Evolutionary conservation across 2,329 filamentous ascomycete genomes (phyloP), one percentile per base, ranked within the genome.

Genomic region (Metarhizium anisopliae): DNA sequence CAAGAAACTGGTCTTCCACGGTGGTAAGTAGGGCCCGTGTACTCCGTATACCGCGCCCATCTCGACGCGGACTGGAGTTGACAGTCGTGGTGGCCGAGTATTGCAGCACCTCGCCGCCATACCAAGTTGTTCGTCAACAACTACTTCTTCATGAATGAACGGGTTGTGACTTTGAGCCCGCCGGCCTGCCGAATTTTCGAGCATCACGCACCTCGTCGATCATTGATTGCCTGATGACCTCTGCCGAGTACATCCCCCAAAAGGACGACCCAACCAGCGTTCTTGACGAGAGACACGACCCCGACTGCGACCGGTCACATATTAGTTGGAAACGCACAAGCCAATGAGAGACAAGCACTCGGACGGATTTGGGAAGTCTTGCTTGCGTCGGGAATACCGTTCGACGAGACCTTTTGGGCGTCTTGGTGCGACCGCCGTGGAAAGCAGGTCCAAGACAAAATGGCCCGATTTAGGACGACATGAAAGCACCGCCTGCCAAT

Each of bases 361-460:
- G 6, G 45, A 54, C 52, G 35, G 35, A 54, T 54, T 38, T 50
- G 52, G 52, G 52, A 54, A 43, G 45, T 49, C 32, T 10, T 16
- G 6, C 18, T 20, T 11, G n/a, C 6, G n/a, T 20, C 18, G 38
- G 38, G 38, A 40, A 40, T 16, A 16, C 38, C 13, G 11, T 40
- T 16, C 10, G 13, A 11, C 8, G 11, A 13, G 14, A 11, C 4
- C 14, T 14, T 14, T 40, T 13, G 6, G 32, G 7, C 6, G 6
- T 11, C 14, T 16, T 40, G 13, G 38, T 16, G 10, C 14, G 38
- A 40, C 38, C 11, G 38, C 13, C 13, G 14, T 40, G 38, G 38
- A 14, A 40, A 16, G 14, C 10, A 40, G 32, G 10, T 25, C 25
- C 25, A 25, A 25, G 25, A 25, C 25, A 25, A 25, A 25, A 25